A percentile compares a stretch with the other conserved stretches of the same genome.
Conservation (phyloP, 306 rosid genomes). For the Malus sieversii region DNA sequence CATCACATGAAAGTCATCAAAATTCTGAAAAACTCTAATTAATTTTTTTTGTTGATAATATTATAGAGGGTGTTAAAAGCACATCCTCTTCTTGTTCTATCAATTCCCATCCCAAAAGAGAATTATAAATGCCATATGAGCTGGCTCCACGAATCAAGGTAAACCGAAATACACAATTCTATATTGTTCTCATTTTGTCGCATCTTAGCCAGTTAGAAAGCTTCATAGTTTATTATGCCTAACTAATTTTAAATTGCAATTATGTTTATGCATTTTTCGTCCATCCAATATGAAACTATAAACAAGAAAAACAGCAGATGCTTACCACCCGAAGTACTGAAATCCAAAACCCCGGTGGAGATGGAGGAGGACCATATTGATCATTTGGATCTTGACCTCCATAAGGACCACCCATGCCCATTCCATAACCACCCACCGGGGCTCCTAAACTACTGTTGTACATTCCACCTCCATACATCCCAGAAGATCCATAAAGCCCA, state of each 20-base stretch:
- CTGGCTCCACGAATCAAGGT: background rate
- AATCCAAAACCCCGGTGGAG: slow-evolving; percentile 96
- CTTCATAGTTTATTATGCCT: background rate
- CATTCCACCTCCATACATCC: slow-evolving; percentile 94
- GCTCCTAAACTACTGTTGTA: slow-evolving; percentile 70
- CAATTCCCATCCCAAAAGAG: background rate
- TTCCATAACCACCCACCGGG: slow-evolving; percentile 82
- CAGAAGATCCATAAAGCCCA: slow-evolving; percentile 75
- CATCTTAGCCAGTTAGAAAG: background rate
- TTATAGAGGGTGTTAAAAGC: background rate
- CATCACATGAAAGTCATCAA: background rate
- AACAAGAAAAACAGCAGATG: slow-evolving; percentile 9
- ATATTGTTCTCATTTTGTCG: background rate
- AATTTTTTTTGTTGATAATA: no score
- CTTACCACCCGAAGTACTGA: slow-evolving; percentile 83
- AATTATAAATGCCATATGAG: background rate
- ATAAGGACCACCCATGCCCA: slow-evolving; percentile 81
- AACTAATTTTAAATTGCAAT: background rate
- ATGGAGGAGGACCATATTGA: slow-evolving; percentile 76
- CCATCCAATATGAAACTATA: slow-evolving; percentile 3
- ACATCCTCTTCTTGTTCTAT: background rate
- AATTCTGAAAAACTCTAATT: background rate
- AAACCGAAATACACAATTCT: background rate
- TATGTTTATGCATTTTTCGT: slow-evolving; percentile 8
- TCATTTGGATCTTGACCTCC: slow-evolving; percentile 94